Evolutionary conservation across 495 filamentous ascomycete species (phyloP), one percentile per base, ranked within the genome.

Genomic region (Neurospora sp.): DNA sequence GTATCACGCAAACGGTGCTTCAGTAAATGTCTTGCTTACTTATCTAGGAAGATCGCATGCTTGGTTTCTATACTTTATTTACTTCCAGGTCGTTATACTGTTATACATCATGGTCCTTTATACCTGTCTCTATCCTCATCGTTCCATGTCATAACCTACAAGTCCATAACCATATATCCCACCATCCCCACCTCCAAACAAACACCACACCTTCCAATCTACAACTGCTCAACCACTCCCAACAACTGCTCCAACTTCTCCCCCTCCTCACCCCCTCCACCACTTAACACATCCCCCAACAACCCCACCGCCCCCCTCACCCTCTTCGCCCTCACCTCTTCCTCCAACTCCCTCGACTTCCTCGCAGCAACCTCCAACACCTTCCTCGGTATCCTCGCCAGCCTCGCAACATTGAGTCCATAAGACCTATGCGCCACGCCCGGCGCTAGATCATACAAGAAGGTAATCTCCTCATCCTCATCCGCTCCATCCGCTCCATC

Each of bases 391-490:
- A 99, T 85, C 70, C 92, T 90, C 40, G 96, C 96, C 70, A 99
- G 79, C 39, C 92, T 84, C 7, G 96, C 96, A 35, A 98, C 96
- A 79, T 98, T 98, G 17, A 99, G 81, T 3, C 96, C 96, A 77
- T 99, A 99, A 41, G 90, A 94, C 14, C 96, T 87, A 84, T 97
- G 94, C 12, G 96, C 95, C 3, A 96, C 91, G 0, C 96, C 96
- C 73, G 95, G 93, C 4, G 87, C 90, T 3, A 97, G 89, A 76
- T 93, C 89, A 77, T 95, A 96, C 8, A 96, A 79, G 77, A 96
- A 96, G 0, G 93, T 94, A 41, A 96, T 92, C 35, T 90, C 85
- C 68, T 88, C 83, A 27, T 86, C 83, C 0, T 72, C 77, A 8
- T 75, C 78, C 0, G 65, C 81, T 61, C 86, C 82, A 1, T 85